Conservation (phyloP, 805 yeast species). For the Middelhovenomyces tepae region DNA sequence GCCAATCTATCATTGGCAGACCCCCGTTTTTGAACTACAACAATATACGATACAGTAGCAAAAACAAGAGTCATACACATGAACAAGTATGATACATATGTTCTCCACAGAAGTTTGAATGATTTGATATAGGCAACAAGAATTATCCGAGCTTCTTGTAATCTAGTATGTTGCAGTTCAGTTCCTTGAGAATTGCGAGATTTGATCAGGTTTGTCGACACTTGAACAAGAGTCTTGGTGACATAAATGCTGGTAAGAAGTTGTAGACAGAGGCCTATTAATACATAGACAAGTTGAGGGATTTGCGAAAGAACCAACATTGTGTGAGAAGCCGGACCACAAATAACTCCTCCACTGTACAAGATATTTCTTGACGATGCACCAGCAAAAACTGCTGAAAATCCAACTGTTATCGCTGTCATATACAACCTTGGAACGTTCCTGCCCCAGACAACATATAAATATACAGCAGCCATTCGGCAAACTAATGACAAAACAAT, state of each 20-base stretch:
- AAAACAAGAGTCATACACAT: neutral
- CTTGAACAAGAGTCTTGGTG: conserved; percentile 1
- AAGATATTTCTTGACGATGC: conserved; percentile 1
- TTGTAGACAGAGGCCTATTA: conserved; percentile 1
- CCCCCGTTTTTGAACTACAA: neutral
- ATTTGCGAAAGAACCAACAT: neutral
- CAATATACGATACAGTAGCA: conserved; percentile 2
- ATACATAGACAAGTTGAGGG: neutral
- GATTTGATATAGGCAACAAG: conserved; percentile 1
- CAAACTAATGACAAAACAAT: conserved; percentile 2
- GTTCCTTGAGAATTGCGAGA: neutral
- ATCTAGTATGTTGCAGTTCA: neutral
- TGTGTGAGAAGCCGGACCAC: neutral
- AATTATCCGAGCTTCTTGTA: neutral
- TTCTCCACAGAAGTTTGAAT: conserved; percentile 1
- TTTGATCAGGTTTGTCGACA: neutral
- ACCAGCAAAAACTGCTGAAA: conserved; percentile 4
- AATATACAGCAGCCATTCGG: conserved; percentile 1
- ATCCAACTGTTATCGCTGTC: neutral
- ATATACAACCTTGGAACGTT: conserved; percentile 1
- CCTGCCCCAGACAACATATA: conserved; percentile 1
- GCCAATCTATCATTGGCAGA: conserved; percentile 1
- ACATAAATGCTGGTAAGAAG: neutral
- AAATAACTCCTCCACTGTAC: conserved; percentile 25
- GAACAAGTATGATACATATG: conserved; percentile 1